Evolutionary conservation across 768 basidiomycete species (phyloP), one percentile per base, ranked within the genome.

Genomic region (Phylloporus scabripes): DNA sequence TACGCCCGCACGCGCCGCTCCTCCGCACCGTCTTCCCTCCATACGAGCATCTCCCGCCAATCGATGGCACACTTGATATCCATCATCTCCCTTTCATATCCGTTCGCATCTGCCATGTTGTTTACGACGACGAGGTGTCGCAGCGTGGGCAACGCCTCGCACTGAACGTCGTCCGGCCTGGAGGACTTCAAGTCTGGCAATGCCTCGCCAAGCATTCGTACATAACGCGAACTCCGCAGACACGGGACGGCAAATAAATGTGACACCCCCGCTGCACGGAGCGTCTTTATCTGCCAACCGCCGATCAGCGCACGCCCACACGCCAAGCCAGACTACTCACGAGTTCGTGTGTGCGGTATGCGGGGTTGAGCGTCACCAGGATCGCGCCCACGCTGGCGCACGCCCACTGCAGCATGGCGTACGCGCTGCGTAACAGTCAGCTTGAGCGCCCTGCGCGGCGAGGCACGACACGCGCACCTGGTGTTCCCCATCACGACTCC

Each of bases 401-500:
- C 3, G 89, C 89, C 89, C 87, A 91, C 57, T 92, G 89, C 20
- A 91, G 68, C 70, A 78, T 73, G 0, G 87, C 87, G 62, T 92
- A 92, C 15, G 86, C 73, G 59, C 88, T 90, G 53, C 26, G 28
- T 10, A 4, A 9, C 4, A 3, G 17, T 44, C 28, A n/a, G 26
- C 21, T 12, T 5, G 12, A 31, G 23, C 31, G 11, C 9, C 9
- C 17, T 6, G 43, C 29, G 38, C 33, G 40, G 6, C 10, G 4
- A 17, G 26, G 28, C 9, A 11, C 28, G 9, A 4, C 28, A 18
- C 7, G 12, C 70, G 31, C 54, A 87, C 89, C 89, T 92, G 51
- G 79, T 86, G 52, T 91, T 92, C 5, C 88, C 89, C 87, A 92
- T 88, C 33, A 91, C 67, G 7, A 89, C 85, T 1, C 77, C 90